Percentiles rank a stretch among this genome's conserved stretches.
Conservation (phyloP, 129 eudicot species). For the Arctium lappa region DNA sequence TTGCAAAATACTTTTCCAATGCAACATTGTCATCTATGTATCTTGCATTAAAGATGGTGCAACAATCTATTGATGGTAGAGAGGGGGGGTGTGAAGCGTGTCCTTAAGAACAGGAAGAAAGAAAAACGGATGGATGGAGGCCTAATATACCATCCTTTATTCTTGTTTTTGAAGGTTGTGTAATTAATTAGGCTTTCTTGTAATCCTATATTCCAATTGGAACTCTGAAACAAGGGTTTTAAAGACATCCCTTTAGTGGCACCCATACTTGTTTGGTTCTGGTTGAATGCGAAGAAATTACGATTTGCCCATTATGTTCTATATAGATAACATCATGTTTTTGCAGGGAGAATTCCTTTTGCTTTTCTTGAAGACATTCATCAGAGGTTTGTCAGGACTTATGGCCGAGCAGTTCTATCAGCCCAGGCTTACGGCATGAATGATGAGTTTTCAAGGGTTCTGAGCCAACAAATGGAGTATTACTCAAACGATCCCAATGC, state of each 20-base stretch:
- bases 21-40: not conserved
- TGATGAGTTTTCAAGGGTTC: conserved; percentile 93
- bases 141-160: not conserved
- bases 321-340: not conserved
- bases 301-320: not conserved
- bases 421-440: conserved; percentile 98
- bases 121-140: not conserved
- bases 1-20: no score
- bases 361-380: conserved; percentile 96
- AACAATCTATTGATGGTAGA: not conserved
- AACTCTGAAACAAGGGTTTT: not conserved
- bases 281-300: not conserved
- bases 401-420: conserved; percentile 82
- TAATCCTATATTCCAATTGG: not conserved
- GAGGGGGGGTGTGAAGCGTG: no score
- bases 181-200: not conserved
- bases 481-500: conserved; percentile 95
- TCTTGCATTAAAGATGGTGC: not conserved
- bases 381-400: conserved; percentile 90
- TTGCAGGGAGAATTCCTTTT: conserved; percentile 88
- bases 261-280: not conserved
- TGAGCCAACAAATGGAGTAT: conserved; percentile 93
- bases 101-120: not conserved
- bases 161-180: not conserved
- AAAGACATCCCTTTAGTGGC: not conserved